A percentile compares a stretch with the other conserved stretches of the same genome.
Conservation (phyloP, 2,329 filamentous ascomycete species). For the Bipolaris victoriae region DNA sequence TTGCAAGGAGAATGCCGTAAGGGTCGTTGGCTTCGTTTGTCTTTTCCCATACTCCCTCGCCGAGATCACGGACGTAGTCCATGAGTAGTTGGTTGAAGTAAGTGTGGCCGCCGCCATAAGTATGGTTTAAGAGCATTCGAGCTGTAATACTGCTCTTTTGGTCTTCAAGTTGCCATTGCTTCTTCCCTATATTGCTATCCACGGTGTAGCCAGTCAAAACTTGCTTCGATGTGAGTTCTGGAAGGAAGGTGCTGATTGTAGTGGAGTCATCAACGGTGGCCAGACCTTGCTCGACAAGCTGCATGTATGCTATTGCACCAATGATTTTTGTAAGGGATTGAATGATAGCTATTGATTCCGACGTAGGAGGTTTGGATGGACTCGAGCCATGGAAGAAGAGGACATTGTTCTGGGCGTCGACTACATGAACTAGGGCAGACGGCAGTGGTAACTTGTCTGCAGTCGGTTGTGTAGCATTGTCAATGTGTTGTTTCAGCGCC, state of each 20-base stretch:
- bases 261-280: conserved; percentile 25
- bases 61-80: conserved; percentile 22
- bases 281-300: conserved; percentile 28
- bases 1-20: conserved; percentile 18
- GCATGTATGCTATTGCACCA: conserved; percentile 33
- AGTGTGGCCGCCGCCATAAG: conserved; percentile 54
- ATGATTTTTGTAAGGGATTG: conserved; percentile 36
- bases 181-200: conserved; percentile 3
- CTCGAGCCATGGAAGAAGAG: conserved; percentile 30
- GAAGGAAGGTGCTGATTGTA: conserved; percentile 22
- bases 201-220: conserved; percentile 23
- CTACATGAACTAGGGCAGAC: conserved; percentile 28
- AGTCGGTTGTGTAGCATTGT: conserved; percentile 1
- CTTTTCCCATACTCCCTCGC: conserved; percentile 8
- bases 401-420: conserved; percentile 19
- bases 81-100: conserved; percentile 50
- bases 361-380: conserved; percentile 10
- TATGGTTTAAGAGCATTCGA: conserved; percentile 57
- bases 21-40: conserved; percentile 24
- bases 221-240: conserved; percentile 30
- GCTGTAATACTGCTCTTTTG: conserved; percentile 26
- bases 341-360: conserved; percentile 22
- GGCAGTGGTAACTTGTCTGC: conserved; percentile 16
- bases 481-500: neutral
- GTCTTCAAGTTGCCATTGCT: conserved; percentile 22